These are phyloP conservation scores for Globisporangium spinosum DNA, from an alignment of 352 stramenopile species.

Conservation along the genomic window DNA sequence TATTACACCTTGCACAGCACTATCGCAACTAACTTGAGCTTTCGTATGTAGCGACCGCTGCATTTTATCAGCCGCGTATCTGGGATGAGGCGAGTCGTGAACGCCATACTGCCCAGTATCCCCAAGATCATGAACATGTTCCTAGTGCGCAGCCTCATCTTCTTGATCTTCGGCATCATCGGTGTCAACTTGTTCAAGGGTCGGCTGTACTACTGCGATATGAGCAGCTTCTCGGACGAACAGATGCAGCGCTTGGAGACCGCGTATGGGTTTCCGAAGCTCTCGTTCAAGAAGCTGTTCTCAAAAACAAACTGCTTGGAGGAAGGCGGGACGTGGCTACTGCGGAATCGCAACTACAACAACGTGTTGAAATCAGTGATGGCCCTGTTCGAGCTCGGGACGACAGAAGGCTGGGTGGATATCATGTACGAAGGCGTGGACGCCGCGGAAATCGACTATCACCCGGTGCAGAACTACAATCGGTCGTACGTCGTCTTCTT, in stretches of 20 bases:
- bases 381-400: slow-evolving; percentile 84
- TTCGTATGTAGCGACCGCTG: slow-evolving; percentile 36
- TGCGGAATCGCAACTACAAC: slow-evolving; percentile 53
- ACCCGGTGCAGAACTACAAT: slow-evolving; percentile 74
- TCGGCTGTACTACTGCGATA: slow-evolving; percentile 66
- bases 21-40: neutral
- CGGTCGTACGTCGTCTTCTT: slow-evolving; percentile 70
- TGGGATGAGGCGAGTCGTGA: slow-evolving; percentile 75
- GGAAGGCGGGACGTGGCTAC: slow-evolving; percentile 27
- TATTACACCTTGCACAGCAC: neutral
- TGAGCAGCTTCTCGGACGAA: slow-evolving; percentile 30
- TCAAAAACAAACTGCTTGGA: slow-evolving; percentile 31
- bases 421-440: slow-evolving; percentile 83
- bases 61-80: slow-evolving; percentile 64
- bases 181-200: slow-evolving; percentile 82
- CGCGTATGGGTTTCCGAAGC: slow-evolving; percentile 33
- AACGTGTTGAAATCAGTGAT: slow-evolving; percentile 54
- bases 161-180: slow-evolving; percentile 83
- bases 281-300: slow-evolving; percentile 44
- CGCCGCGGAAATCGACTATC: slow-evolving; percentile 50
- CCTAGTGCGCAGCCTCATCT: slow-evolving; percentile 86
- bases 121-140: slow-evolving; percentile 74
- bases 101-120: slow-evolving; percentile 69
- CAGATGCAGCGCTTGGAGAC: slow-evolving; percentile 22
- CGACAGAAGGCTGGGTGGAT: slow-evolving; percentile 78